These are phyloP conservation scores for Alternaria gaisen DNA, from an alignment of 2,329 filamentous ascomycete genomes.

Conservation along the genomic window DNA sequence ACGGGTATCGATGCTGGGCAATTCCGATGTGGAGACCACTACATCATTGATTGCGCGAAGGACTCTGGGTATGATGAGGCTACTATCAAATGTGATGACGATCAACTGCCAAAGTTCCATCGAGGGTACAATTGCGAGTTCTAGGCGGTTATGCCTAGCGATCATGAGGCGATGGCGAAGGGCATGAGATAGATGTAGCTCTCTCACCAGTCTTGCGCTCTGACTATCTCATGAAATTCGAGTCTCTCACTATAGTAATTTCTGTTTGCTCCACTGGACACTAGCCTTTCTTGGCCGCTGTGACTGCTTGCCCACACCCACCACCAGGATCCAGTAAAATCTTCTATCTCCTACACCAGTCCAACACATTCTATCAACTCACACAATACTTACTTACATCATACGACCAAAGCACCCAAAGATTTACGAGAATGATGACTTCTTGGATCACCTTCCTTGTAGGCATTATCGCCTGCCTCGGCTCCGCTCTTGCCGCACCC, in stretches of 20 bases:
- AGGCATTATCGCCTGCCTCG: not conserved
- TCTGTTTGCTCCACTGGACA: not conserved
- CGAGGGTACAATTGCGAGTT: not conserved
- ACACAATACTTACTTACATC: not conserved
- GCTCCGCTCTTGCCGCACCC: conserved; percentile 1
- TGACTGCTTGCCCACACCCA: not conserved
- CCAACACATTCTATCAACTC: not conserved
- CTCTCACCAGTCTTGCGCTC: not conserved
- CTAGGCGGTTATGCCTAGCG: not conserved
- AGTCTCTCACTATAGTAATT: not conserved
- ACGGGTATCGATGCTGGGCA: not conserved
- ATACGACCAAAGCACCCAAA: not conserved
- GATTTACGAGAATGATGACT: not conserved
- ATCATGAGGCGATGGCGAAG: not conserved
- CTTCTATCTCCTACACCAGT: not conserved
- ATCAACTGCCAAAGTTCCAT: not conserved
- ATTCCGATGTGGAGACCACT: not conserved
- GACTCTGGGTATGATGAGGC: not conserved
- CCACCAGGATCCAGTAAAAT: not conserved
- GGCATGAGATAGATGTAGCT: not conserved
- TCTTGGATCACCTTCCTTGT: not conserved
- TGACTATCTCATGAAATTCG: not conserved
- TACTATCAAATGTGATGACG: not conserved
- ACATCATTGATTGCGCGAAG: not conserved
- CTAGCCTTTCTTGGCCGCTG: not conserved